Evolutionary conservation across 2,329 filamentous ascomycete genomes (phyloP), one percentile per base, ranked within the genome.

Genomic region (Trichoderma sp.): DNA sequence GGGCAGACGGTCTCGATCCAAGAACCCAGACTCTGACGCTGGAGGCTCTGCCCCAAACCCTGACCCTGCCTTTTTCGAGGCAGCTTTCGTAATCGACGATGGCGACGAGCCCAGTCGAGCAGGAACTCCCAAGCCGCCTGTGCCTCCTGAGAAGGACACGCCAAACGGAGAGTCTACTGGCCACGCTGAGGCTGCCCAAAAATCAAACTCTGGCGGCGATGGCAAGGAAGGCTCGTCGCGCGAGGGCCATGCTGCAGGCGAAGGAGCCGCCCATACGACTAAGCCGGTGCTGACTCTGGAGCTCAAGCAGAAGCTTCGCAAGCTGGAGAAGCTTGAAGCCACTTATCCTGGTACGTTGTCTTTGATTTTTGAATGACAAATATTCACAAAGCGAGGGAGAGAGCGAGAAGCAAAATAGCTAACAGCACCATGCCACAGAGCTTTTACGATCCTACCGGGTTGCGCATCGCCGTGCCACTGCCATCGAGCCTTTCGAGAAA

Each of bases 401-500:
- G 40, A 1, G 21, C 10, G 6, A 24, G 4, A 37, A n/a, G 19
- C 11, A 21, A 31, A 58, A 21, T 24, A 29, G 14, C 47, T 64
- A 47, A 73, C 56, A 58, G 37, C 58, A 7, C 14, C 60, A 16
- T 27, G 4, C 16, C 21, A 62, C 66, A 93, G 95, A 98, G 76
- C 85, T 99, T 0, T 84, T 98, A 61, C 91, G 93, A 68, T 97
- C 95, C 10, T 99, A 99, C 80, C 89, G 94, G 71, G 90, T 94
- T 72, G 96, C 96, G 21, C 95, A 99, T 82, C 89, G 92, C 69
- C 90, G 94, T 63, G 93, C 94, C 53, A 89, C 92, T 14, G 89
- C 92, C 3, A 96, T 98, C 75, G 96, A 98, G 76, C 92, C 93
- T 0, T 99, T 99, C 78, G 96, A 99, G 81, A 91, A 92, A 67